These are phyloP conservation scores for Russula emetica DNA, from an alignment of 768 basidiomycete species.

Conservation along the genomic window DNA sequence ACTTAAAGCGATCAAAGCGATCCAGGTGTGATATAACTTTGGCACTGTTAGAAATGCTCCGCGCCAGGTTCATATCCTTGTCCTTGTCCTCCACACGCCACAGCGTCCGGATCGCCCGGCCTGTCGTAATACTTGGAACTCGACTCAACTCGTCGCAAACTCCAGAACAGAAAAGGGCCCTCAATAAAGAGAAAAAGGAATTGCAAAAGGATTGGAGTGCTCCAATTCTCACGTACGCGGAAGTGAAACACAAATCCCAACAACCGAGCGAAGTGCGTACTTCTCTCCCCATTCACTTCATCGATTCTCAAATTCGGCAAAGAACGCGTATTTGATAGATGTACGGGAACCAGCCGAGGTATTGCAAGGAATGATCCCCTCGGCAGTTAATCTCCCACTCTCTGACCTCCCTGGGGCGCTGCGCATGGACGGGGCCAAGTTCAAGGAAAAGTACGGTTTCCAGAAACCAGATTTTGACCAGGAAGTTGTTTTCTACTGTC, in stretches of 20 bases:
- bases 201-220: constrained; percentile 73
- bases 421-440: constrained; percentile 34
- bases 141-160: constrained; percentile 28
- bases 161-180: constrained; percentile 33
- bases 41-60: constrained; percentile 6
- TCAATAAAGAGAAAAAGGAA: constrained; percentile 40
- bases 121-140: constrained; percentile 4
- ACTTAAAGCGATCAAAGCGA: background rate
- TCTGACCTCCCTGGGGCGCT: constrained; percentile 40
- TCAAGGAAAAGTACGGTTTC: constrained; percentile 36
- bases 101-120: background rate
- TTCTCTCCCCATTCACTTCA: constrained; percentile 19
- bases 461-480: constrained; percentile 39
- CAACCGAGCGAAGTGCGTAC: constrained; percentile 61
- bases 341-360: constrained; percentile 67
- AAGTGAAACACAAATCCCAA: constrained; percentile 73
- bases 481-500: constrained; percentile 48
- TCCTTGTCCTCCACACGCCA: background rate
- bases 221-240: constrained; percentile 67
- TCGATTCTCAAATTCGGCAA: constrained; percentile 16
- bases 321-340: constrained; percentile 76
- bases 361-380: constrained; percentile 47
- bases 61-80: constrained; percentile 1
- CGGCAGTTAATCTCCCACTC: constrained; percentile 49
- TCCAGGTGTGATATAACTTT: background rate